phyloP scores from a whole-genome alignment of 257 asterid species.

The Jacaranda copaia region DNA sequence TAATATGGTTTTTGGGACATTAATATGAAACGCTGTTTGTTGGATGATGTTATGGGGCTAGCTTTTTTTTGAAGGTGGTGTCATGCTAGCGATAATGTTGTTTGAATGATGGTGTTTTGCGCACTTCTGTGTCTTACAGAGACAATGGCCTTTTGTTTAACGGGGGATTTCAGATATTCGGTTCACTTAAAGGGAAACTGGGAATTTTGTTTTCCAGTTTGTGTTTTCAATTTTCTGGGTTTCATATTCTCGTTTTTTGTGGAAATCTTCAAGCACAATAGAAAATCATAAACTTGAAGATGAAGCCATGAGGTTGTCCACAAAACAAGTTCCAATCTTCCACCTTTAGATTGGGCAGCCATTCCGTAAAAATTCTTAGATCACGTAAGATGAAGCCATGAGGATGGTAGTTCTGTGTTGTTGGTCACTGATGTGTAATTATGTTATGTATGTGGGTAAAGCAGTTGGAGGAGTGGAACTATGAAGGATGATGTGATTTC shows the following conservation, averaged over 20 bases:
- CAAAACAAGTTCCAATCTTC: not conserved
- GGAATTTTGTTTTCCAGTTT: not conserved
- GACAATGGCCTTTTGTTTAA: not conserved
- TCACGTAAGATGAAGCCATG: not conserved
- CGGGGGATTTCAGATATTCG: not conserved
- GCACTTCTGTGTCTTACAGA: not conserved
- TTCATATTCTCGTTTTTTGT: not conserved
- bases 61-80: conserved; percentile 21
- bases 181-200: not conserved
- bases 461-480: not conserved
- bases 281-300: not conserved
- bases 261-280: not conserved
- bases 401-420: not conserved
- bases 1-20: conserved; percentile 3
- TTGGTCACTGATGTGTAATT: not conserved
- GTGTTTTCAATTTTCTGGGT: not conserved
- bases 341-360: not conserved
- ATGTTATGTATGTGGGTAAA: not conserved
- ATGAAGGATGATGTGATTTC: not conserved
- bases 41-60: conserved; percentile 5
- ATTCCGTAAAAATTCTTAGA: not conserved
- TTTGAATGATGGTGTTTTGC: not conserved
- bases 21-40: conserved; percentile 17
- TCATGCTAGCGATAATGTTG: not conserved
- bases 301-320: too few relatives aligned